Base-by-base conservation (phyloP, 2,329 filamentous ascomycete species). In the Aspergillus tamarii region DNA sequence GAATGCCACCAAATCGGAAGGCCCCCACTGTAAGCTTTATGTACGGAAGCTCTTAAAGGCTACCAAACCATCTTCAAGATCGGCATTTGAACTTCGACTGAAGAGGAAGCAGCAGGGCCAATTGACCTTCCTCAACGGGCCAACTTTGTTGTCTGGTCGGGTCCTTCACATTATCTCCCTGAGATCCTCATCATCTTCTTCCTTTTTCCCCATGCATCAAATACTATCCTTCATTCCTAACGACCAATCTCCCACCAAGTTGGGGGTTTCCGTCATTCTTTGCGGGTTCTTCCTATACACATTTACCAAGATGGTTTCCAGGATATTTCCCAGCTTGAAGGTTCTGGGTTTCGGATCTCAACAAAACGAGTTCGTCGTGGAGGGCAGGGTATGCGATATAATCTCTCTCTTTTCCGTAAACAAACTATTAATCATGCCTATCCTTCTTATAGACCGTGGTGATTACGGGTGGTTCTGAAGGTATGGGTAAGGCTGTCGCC, bases 381-480 rank as follows among this genome's bases (percentile, higher is more conserved):
- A 93, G 71, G 93, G 93, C 77, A 91, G 91, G 84, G 94, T 95
- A 80, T 70, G 82, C 70, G 16, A 32, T n/a, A 41, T 41, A 41
- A 14, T 16, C 32, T 41, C 11, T 23, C 10, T 34, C n/a, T 50
- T 26, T 16, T 14, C 50, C 16, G 28, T 34, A 58, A 21, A 57
- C 9, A 30, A 32, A 30, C n/a, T 32, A n/a, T 19, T 52, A 21
- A 52, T 21, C 48, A 34, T 52, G 7, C 10, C 7, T 28, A 23
- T 36, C 45, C 14, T 48, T 57, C 26, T 39, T 57, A 11, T 70
- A 97, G 93, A 97, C 94, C 2, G 85, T 96, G 59, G 83, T 98
- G 61, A 83, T 99, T 59, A 99, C 95, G 0, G 95, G 95, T 54
- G 93, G 90, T 36, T 97, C 95, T 0, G 92, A 97, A 74, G 95